Base-by-base conservation (phyloP, 495 filamentous ascomycete species). In the Podospora bellae-mahoneyi region DNA sequence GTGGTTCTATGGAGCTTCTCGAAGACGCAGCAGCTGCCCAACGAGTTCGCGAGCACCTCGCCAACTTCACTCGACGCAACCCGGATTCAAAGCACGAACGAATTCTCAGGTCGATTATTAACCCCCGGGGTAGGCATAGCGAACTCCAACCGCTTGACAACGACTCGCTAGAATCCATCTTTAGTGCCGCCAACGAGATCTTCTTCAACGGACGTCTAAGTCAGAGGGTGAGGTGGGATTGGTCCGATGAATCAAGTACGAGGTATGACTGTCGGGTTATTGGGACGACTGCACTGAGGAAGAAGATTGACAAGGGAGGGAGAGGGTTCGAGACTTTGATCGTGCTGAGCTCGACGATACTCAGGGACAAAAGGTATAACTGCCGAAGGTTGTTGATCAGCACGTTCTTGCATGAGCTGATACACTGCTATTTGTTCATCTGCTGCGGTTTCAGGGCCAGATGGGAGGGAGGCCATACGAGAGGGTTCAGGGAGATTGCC, bases 341-440 rank as follows among this genome's bases (percentile, higher is more conserved):
- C 64, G 81, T 85, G 53, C 76, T 87, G 32, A 85, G 83, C 34
- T 74, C 78, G 23, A 77, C 82, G 10, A 84, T 87, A 26, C 78
- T 87, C 19, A 73, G 76, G 27, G 75, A 80, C 60, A 67, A 70
- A 39, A 76, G 74, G 53, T 87, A 83, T 73, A 83, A 83, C 69
- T 48, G 39, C 39, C 73, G 83, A 16, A 77, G 81, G 53, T 77
- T 87, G 34, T 78, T 87, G 32, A 85, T 87, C 64, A 83, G 81
- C 20, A 83, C 85, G 2, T 86, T 87, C 65, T 72, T 87, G 64
- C 85, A 87, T 71, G 85, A 87, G 74, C 76, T 86, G 26, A 81
- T 87, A 55, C 85, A 87, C 71, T 82, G 83, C 71, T 87, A 85
- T 68, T 73, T 87, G 48, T 87, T 87, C 67, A 82, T 87, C 59